Conservation (phyloP, 2,329 filamentous ascomycete species). For the Pseudogymnoascus destructans region DNA sequence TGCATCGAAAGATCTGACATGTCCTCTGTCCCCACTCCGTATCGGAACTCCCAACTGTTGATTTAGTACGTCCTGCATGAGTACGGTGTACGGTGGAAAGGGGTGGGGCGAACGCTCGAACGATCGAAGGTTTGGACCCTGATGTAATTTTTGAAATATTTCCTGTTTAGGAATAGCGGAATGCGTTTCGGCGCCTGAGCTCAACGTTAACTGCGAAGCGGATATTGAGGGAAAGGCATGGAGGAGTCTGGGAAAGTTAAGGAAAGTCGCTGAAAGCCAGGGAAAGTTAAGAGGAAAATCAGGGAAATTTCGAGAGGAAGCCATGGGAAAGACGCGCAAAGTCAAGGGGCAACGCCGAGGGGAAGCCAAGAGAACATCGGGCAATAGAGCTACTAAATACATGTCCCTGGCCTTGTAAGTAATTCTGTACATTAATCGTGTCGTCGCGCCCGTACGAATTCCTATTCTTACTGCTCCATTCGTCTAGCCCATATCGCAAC, state of each 20-base stretch:
- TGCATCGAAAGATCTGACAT: background rate
- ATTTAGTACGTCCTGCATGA: background rate
- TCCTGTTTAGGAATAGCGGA: background rate
- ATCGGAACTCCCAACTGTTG: background rate
- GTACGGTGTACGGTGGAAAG: background rate
- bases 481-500: background rate
- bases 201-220: background rate
- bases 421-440: background rate
- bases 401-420: background rate
- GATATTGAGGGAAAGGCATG: background rate
- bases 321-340: background rate
- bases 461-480: background rate
- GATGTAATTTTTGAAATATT: background rate
- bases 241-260: background rate
- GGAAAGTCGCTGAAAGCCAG: background rate
- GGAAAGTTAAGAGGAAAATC: background rate
- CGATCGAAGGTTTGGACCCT: constrained; percentile 4
- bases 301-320: background rate
- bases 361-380: background rate
- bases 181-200: background rate
- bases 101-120: background rate
- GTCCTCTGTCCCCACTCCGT: background rate
- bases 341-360: background rate
- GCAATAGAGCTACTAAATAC: background rate
- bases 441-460: background rate